phyloP scores from a whole-genome alignment of 768 basidiomycete genomes.

The Podaxis sp. region DNA sequence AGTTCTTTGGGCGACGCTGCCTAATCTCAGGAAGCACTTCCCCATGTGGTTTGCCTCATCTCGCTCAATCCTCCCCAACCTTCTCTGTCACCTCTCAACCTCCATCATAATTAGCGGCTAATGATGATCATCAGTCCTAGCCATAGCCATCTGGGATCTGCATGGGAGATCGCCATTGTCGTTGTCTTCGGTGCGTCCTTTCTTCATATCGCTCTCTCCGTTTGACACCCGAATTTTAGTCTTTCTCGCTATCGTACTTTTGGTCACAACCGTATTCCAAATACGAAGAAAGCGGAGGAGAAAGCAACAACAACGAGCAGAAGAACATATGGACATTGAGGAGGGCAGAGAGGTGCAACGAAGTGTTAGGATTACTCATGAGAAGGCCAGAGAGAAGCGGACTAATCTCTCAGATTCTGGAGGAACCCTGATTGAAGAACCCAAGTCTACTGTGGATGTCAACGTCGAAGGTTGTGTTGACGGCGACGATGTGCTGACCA shows the following conservation, averaged over 20 bases:
- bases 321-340: slow-evolving; percentile 1
- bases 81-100: background rate
- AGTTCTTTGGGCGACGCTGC: background rate
- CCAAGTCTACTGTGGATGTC: background rate
- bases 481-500: background rate
- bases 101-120: background rate
- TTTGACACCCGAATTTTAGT: slow-evolving; percentile 12
- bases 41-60: background rate
- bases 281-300: slow-evolving; percentile 18
- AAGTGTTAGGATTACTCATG: too few species aligned
- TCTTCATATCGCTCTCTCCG: background rate
- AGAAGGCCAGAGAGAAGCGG: background rate
- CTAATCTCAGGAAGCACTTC: background rate
- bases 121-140: slow-evolving; percentile 22
- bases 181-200: slow-evolving; percentile 27
- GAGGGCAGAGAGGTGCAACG: background rate
- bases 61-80: background rate
- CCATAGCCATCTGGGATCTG: slow-evolving; percentile 26
- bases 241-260: slow-evolving; percentile 21
- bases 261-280: slow-evolving; percentile 23
- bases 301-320: slow-evolving; percentile 14
- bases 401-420: background rate
- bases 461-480: background rate
- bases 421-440: background rate
- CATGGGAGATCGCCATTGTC: slow-evolving; percentile 35